phyloP scores from a whole-genome alignment of 2,329 filamentous ascomycete species.

The Fonsecaea nubica region DNA sequence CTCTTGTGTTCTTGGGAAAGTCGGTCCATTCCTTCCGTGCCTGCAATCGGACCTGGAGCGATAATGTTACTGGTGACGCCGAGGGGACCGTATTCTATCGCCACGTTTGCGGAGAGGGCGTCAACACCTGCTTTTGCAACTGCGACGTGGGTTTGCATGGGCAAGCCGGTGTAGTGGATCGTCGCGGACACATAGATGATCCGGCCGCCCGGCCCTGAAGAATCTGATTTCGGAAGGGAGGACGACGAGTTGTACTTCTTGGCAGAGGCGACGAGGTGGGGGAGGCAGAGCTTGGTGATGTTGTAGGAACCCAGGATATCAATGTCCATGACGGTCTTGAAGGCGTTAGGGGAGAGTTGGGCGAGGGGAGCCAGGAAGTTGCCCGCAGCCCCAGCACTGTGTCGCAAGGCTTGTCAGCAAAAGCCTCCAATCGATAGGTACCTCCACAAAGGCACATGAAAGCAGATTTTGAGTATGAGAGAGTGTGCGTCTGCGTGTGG shows the following conservation, averaged over 20 bases:
- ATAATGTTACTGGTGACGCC: slow-evolving; percentile 90
- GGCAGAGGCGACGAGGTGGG: slow-evolving; percentile 79
- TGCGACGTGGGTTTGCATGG: slow-evolving; percentile 86
- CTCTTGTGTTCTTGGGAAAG: slow-evolving; percentile 59
- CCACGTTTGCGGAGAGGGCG: slow-evolving; percentile 76
- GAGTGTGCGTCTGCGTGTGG: not conserved
- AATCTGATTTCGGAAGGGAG: slow-evolving; percentile 52
- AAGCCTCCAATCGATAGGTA: not conserved
- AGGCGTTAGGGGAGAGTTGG: slow-evolving; percentile 82
- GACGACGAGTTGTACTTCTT: slow-evolving; percentile 66
- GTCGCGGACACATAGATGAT: slow-evolving; percentile 91
- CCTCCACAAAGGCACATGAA: not conserved
- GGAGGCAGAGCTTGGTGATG: slow-evolving; percentile 88
- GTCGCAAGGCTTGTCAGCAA: slow-evolving; percentile 3
- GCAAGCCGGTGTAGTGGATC: slow-evolving; percentile 86
- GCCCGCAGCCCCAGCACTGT: slow-evolving; percentile 87
- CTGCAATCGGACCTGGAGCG: slow-evolving; percentile 82
- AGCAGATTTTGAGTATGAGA: not conserved
- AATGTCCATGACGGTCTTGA: slow-evolving; percentile 96
- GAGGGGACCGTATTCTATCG: slow-evolving; percentile 86
- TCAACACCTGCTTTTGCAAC: slow-evolving; percentile 93
- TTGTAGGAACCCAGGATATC: slow-evolving; percentile 94
- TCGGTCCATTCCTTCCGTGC: slow-evolving; percentile 80
- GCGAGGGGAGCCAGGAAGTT: slow-evolving; percentile 91
- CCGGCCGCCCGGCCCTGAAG: slow-evolving; percentile 71